Conservation (phyloP, 2,329 filamentous ascomycete species). For the Ambrosiella cleistominuta region DNA sequence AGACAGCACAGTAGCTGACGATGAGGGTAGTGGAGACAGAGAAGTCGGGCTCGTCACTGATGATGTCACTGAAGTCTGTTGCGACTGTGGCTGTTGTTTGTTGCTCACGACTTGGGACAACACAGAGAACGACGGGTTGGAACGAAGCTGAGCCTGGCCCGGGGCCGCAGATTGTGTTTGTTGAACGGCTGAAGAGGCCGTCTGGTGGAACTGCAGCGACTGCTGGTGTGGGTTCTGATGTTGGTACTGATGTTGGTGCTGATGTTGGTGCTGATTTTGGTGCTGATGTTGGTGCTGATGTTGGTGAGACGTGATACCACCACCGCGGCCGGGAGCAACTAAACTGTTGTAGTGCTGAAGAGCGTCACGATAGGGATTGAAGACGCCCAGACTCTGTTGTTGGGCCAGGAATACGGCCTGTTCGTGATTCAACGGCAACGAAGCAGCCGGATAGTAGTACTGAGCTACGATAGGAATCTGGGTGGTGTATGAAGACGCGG, state of each 20-base stretch:
- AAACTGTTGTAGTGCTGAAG: conserved; percentile 49
- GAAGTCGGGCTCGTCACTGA: not conserved
- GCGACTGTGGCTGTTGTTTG: not conserved
- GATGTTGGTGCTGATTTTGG: not conserved
- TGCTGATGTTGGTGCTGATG: not conserved
- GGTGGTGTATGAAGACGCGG: not conserved
- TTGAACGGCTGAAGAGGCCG: not conserved
- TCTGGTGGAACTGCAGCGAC: not conserved
- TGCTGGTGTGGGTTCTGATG: not conserved
- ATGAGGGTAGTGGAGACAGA: not conserved
- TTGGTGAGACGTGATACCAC: conserved; percentile 27
- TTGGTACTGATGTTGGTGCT: not conserved
- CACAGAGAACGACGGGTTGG: not conserved
- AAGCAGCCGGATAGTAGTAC: conserved; percentile 17
- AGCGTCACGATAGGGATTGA: conserved; percentile 22
- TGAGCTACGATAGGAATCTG: not conserved
- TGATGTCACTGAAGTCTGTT: not conserved
- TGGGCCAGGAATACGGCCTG: conserved; percentile 22
- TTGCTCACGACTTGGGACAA: too few relatives aligned
- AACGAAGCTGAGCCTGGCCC: not conserved
- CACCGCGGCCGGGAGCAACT: conserved; percentile 38
- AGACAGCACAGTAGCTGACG: not conserved
- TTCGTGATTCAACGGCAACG: conserved; percentile 13
- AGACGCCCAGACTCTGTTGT: conserved; percentile 31
- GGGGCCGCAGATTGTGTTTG: not conserved